Evolutionary conservation across 768 basidiomycete species (phyloP).

Genomic region (Leccinum broughii): DNA sequence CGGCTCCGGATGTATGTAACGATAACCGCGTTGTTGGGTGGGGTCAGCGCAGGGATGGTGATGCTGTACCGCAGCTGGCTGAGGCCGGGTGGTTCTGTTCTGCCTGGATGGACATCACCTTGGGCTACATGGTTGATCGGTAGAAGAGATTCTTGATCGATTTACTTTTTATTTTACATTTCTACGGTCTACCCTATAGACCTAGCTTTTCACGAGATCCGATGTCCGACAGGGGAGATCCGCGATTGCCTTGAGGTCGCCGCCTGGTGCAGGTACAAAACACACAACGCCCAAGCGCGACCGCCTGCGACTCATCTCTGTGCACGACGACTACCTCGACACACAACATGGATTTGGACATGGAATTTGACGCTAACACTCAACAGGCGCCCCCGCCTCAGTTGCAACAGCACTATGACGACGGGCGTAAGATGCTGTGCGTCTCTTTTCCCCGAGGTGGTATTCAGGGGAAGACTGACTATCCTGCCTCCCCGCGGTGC

Average conservation of each 20-base stretch:
- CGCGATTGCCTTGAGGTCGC: constrained; percentile 38
- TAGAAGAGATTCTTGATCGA: constrained; percentile 37
- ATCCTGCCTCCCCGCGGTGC: neutral
- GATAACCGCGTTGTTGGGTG: constrained; percentile 71
- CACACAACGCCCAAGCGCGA: constrained; percentile 12
- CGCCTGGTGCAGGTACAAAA: constrained; percentile 29
- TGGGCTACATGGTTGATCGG: constrained; percentile 72
- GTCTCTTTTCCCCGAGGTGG: constrained; percentile 30
- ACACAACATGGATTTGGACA: constrained; percentile 72
- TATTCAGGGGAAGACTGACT: constrained; percentile 20
- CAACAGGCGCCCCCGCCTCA: constrained; percentile 35
- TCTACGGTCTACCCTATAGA: constrained; percentile 15
- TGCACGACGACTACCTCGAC: constrained; percentile 10
- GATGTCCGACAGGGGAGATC: constrained; percentile 37
- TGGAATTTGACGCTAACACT: constrained; percentile 58
- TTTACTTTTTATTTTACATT: constrained; percentile 7
- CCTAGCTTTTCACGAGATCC: constrained; percentile 29
- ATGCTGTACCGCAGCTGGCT: constrained; percentile 69
- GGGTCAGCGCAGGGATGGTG: constrained; percentile 69
- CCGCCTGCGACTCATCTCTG: constrained; percentile 18
- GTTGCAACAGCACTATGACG: constrained; percentile 37
- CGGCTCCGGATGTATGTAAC: constrained; percentile 72
- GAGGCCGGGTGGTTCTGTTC: constrained; percentile 57
- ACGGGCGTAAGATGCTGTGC: constrained; percentile 72
- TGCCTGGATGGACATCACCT: constrained; percentile 53